phyloP scores from a whole-genome alignment of 768 basidiomycete species.

The Rhodotorula kratochvilovae region DNA sequence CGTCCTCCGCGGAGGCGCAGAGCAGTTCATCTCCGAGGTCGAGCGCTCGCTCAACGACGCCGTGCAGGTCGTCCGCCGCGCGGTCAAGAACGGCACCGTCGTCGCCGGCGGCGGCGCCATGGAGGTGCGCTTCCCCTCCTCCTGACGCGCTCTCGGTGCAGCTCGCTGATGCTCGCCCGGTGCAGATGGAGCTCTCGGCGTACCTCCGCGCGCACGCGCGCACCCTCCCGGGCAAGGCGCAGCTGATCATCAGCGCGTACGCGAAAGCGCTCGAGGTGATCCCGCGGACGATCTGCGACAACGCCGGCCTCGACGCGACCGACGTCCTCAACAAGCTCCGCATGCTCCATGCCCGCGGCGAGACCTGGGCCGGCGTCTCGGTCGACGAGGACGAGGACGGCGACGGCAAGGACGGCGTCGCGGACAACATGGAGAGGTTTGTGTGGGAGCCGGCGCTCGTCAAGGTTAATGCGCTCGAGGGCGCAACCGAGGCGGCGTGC shows the following conservation, averaged over 20 bases:
- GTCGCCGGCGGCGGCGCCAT: slow-evolving; percentile 97
- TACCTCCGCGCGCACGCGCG: slow-evolving; percentile 84
- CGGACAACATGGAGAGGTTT: slow-evolving; percentile 94
- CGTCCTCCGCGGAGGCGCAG: slow-evolving; percentile 88
- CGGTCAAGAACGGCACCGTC: slow-evolving; percentile 88
- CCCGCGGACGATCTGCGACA: slow-evolving; percentile 96
- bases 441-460: slow-evolving; percentile 98
- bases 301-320: slow-evolving; percentile 94
- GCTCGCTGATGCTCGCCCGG: neutral
- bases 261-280: slow-evolving; percentile 97
- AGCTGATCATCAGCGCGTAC: slow-evolving; percentile 88
- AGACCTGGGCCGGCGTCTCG: slow-evolving; percentile 85
- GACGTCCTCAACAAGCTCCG: slow-evolving; percentile 95
- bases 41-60: slow-evolving; percentile 96
- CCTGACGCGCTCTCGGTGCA: neutral
- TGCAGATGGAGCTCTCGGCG: slow-evolving; percentile 93
- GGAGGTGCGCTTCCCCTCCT: slow-evolving; percentile 59
- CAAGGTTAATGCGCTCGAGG: slow-evolving; percentile 90
- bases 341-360: slow-evolving; percentile 86
- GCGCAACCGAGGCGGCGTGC: slow-evolving; percentile 93
- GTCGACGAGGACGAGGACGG: slow-evolving; percentile 64
- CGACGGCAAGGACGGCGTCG: slow-evolving; percentile 70
- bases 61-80: slow-evolving; percentile 99
- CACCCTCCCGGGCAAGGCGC: slow-evolving; percentile 90
- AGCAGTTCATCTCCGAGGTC: slow-evolving; percentile 98